These are phyloP conservation scores for Arthroderma uncinatum DNA, from an alignment of 2,329 filamentous ascomycete genomes.

Conservation along the genomic window DNA sequence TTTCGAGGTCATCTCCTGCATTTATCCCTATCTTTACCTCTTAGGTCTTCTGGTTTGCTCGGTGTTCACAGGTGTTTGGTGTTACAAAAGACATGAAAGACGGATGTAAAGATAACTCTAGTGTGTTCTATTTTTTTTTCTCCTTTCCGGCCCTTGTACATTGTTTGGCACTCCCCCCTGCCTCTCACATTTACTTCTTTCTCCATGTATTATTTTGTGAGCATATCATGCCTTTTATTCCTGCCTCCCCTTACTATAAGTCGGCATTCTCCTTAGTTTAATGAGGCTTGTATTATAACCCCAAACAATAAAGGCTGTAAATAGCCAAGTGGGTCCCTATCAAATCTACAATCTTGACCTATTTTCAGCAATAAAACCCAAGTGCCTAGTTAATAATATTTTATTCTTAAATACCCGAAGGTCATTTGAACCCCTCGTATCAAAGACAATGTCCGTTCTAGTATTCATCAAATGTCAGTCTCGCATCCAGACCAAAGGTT, in stretches of 20 bases:
- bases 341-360: not conserved
- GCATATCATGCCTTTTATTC: not conserved
- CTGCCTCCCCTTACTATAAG: not conserved
- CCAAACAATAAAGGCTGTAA: not conserved
- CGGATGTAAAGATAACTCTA: not conserved
- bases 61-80: conserved; percentile 4
- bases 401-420: too few relatives aligned
- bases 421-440: too few relatives aligned
- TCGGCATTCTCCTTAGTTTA: not conserved
- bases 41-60: not conserved
- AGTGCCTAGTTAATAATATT: too few relatives aligned
- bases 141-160: not conserved
- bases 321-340: too few relatives aligned
- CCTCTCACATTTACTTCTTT: not conserved
- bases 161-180: too few relatives aligned
- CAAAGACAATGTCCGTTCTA: not conserved
- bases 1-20: conserved; percentile 40
- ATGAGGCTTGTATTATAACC: not conserved
- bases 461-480: not conserved
- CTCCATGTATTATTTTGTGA: not conserved
- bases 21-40: conserved; percentile 5
- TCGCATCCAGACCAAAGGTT: not conserved
- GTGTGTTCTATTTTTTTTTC: not conserved
- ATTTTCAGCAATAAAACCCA: not conserved
- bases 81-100: not conserved